Percentiles rank a stretch among this genome's conserved stretches.
Evolutionary conservation across 1,284 basidiomycete genomes (phyloP).

Genomic region (Lentinus polychrous): DNA sequence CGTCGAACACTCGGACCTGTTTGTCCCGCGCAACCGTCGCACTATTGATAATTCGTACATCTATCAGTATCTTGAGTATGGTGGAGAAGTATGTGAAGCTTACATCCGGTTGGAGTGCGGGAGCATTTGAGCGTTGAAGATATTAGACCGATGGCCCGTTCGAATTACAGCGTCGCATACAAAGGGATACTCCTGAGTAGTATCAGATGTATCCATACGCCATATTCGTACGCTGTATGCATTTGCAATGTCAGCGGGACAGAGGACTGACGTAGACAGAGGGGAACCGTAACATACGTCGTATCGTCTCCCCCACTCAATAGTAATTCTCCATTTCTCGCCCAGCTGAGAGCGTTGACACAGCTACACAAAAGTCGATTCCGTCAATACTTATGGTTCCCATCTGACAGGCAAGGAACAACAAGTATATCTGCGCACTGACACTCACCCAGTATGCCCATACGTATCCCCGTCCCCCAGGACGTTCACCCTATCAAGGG

Average conservation of each 20-base stretch:
- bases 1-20: slow-evolving; percentile 79
- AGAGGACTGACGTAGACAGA: not conserved
- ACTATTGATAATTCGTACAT: slow-evolving; percentile 30
- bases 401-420: too few species aligned
- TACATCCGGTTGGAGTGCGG: slow-evolving; percentile 67
- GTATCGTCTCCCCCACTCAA: slow-evolving; percentile 82
- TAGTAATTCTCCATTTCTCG: slow-evolving; percentile 63
- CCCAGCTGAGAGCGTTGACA: slow-evolving; percentile 85
- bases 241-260: not conserved
- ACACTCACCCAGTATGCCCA: slow-evolving; percentile 61
- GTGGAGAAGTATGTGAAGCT: not conserved
- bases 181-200: slow-evolving; percentile 47
- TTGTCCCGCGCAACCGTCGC: slow-evolving; percentile 76
- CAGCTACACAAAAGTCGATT: slow-evolving; percentile 38
- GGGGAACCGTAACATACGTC: slow-evolving; percentile 45
- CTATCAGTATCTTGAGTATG: not conserved
- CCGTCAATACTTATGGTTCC: not conserved
- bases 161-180: slow-evolving; percentile 55
- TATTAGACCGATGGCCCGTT: slow-evolving; percentile 82
- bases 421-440: not conserved
- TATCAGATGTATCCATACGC: slow-evolving; percentile 42
- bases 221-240: slow-evolving; percentile 56
- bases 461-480: slow-evolving; percentile 40
- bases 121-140: slow-evolving; percentile 83
- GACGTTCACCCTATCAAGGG: slow-evolving; percentile 51